These are phyloP conservation scores for Trametes villosa DNA, from an alignment of 768 basidiomycete genomes.

Conservation along the genomic window DNA sequence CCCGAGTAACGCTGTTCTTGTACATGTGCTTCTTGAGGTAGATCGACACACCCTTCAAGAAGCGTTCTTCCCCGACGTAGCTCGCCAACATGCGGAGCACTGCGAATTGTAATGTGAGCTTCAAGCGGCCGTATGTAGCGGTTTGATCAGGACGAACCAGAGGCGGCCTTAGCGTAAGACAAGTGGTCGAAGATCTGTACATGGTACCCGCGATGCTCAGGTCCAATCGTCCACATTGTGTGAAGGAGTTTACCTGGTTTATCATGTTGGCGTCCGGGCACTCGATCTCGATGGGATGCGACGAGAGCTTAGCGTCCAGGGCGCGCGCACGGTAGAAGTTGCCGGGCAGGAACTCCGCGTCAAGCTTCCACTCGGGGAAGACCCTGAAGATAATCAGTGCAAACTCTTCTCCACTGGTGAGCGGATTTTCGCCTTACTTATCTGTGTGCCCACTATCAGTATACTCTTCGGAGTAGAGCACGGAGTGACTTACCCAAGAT, in stretches of 20 bases:
- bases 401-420: too few relatives aligned
- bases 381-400: slow-evolving; percentile 45
- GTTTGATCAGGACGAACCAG: slow-evolving; percentile 45
- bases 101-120: slow-evolving; percentile 17
- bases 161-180: slow-evolving; percentile 86
- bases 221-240: background rate
- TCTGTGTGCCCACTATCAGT: slow-evolving; percentile 40
- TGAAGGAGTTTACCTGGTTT: slow-evolving; percentile 55
- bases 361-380: slow-evolving; percentile 87
- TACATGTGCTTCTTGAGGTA: slow-evolving; percentile 91
- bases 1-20: slow-evolving; percentile 80
- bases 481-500: slow-evolving; percentile 59
- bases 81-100: slow-evolving; percentile 94
- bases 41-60: slow-evolving; percentile 86
- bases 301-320: slow-evolving; percentile 85
- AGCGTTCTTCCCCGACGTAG: slow-evolving; percentile 86
- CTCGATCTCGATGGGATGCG: slow-evolving; percentile 94
- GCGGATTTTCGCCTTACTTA: slow-evolving; percentile 49
- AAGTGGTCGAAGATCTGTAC: slow-evolving; percentile 85
- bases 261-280: slow-evolving; percentile 87
- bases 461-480: too few relatives aligned
- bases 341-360: slow-evolving; percentile 77
- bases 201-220: too few relatives aligned
- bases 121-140: too few relatives aligned
- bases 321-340: slow-evolving; percentile 78